Percentiles rank a stretch among this genome's conserved stretches.
These are phyloP conservation scores for Phytopythium sindhum DNA, from an alignment of 352 stramenopile species.

Conservation along the genomic window DNA sequence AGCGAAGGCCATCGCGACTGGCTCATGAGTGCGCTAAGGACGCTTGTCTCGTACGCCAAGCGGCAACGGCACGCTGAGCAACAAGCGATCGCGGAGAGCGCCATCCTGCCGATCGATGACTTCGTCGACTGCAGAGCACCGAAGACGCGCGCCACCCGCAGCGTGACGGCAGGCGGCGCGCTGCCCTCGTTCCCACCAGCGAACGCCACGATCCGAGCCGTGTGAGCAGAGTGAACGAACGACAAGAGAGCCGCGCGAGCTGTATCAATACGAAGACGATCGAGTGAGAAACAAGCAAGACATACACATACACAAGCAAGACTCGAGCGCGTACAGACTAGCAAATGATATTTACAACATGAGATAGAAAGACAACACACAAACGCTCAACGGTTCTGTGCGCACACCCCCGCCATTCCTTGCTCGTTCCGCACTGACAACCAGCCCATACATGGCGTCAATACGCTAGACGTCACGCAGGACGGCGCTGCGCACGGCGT, in stretches of 20 bases:
- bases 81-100: conserved; percentile 68
- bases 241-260: neutral
- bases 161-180: neutral
- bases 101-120: conserved; percentile 42
- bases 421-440: neutral
- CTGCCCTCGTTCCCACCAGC: conserved; percentile 11
- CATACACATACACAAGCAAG: neutral
- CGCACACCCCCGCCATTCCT: neutral
- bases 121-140: conserved; percentile 10
- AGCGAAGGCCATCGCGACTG: conserved; percentile 77
- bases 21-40: conserved; percentile 73
- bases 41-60: conserved; percentile 66
- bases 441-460: neutral
- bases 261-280: conserved; percentile 14
- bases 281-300: conserved; percentile 9
- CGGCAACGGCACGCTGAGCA: conserved; percentile 71
- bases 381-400: neutral
- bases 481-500: conserved; percentile 27
- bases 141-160: conserved; percentile 5
- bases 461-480: conserved; percentile 27
- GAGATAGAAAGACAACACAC: neutral
- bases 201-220: conserved; percentile 28
- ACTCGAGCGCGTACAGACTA: neutral
- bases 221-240: conserved; percentile 18
- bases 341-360: neutral